Conservation (phyloP, 768 basidiomycete genomes). For the Pisolithus albus region DNA sequence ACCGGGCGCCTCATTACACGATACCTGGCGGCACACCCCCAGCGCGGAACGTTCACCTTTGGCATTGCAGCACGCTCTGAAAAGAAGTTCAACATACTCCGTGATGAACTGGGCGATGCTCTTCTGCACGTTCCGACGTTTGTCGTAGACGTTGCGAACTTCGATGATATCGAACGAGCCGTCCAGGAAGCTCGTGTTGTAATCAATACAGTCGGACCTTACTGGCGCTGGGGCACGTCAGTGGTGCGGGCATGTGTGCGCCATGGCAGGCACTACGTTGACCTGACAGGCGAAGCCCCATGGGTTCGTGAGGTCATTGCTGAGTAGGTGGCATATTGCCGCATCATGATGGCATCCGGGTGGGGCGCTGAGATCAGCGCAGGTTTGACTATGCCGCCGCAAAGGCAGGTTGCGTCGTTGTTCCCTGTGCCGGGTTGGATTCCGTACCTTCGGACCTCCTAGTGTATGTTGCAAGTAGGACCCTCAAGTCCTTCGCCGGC, state of each 20-base stretch:
- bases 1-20: conserved; percentile 62
- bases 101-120: conserved; percentile 33
- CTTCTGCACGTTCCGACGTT: conserved; percentile 41
- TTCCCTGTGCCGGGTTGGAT: conserved; percentile 54
- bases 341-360: not conserved
- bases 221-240: conserved; percentile 61
- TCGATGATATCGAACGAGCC: conserved; percentile 45
- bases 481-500: conserved; percentile 46
- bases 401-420: conserved; percentile 64
- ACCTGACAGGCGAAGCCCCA: conserved; percentile 67
- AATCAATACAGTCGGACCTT: conserved; percentile 75
- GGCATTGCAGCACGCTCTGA: conserved; percentile 65
- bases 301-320: conserved; percentile 62
- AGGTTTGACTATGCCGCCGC: conserved; percentile 71
- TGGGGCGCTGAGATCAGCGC: conserved; percentile 6
- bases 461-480: conserved; percentile 62
- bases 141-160: conserved; percentile 54
- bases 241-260: conserved; percentile 75
- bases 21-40: conserved; percentile 62
- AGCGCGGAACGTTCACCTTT: conserved; percentile 54
- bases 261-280: conserved; percentile 77
- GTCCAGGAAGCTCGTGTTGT: conserved; percentile 60
- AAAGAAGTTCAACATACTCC: conserved; percentile 50
- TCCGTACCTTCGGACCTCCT: conserved; percentile 64
- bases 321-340: conserved; percentile 34